phyloP scores from a whole-genome alignment of 106 monocot species.

The Platanthera zijinensis region DNA sequence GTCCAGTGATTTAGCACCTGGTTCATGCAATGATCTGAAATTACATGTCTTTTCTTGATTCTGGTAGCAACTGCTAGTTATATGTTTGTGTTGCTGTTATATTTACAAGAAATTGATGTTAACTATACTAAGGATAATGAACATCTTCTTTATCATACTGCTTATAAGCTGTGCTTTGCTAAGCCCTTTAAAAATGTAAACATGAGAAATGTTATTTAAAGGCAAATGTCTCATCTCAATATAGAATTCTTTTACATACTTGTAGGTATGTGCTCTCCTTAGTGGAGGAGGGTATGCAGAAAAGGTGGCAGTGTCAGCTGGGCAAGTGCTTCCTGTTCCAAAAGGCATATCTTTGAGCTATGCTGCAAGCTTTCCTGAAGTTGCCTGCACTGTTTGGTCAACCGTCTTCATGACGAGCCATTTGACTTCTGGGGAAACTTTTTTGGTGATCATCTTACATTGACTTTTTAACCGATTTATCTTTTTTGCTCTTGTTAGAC shows the following conservation, averaged over 20 bases:
- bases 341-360: conserved; percentile 57
- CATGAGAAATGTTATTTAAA: neutral
- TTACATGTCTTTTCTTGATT: no score
- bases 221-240: neutral
- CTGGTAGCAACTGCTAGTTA: no score
- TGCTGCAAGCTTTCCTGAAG: conserved; percentile 76
- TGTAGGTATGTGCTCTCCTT: conserved; percentile 83
- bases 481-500: neutral
- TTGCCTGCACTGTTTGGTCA: conserved; percentile 96
- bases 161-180: neutral
- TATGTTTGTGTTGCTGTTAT: no score
- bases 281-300: conserved; percentile 93
- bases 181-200: neutral
- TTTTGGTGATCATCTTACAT: conserved; percentile 38
- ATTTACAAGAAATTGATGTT: no score
- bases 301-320: conserved; percentile 74
- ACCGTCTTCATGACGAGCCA: conserved; percentile 90
- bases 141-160: neutral
- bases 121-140: no score
- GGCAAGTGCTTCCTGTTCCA: conserved; percentile 69
- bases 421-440: conserved; percentile 67
- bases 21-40: no score
- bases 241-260: neutral
- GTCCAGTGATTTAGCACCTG: no score
- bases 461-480: neutral